A percentile compares a stretch with the other conserved stretches of the same genome.
Conservation (phyloP, 148 eudicot genomes). For the Bassia scoparia region DNA sequence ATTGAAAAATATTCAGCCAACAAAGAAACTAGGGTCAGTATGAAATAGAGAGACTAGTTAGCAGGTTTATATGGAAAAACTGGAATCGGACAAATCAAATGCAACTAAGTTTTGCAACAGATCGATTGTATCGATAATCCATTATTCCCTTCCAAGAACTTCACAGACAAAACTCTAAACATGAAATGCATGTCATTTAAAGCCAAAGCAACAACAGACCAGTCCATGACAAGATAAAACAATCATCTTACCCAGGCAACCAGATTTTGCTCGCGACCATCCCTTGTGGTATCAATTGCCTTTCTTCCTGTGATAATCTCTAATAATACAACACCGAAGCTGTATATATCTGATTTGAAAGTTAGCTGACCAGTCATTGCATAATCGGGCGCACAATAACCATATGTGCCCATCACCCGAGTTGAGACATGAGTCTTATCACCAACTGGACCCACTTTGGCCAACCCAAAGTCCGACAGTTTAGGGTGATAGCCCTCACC, state of each 20-base stretch:
- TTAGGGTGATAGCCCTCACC: conserved; percentile 66
- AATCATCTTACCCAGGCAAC: conserved; percentile 69
- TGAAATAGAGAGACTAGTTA: neutral
- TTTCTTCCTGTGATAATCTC: conserved; percentile 78
- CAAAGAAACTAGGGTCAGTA: neutral
- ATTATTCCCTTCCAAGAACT: neutral
- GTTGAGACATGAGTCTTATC: conserved; percentile 81
- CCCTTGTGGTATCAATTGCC: conserved; percentile 46
- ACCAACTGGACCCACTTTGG: conserved; percentile 79
- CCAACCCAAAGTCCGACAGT: conserved; percentile 82
- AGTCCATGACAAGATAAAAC: neutral
- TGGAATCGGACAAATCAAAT: neutral
- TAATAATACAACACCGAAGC: conserved; percentile 80
- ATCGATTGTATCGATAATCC: neutral
- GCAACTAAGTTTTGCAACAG: neutral
- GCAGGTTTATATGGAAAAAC: neutral
- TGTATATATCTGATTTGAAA: conserved; percentile 76
- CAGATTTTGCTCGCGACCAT: conserved; percentile 52
- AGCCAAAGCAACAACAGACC: conserved; percentile 12
- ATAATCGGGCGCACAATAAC: conserved; percentile 86
- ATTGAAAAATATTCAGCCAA: neutral
- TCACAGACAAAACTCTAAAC: too few species aligned
- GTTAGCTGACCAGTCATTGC: conserved; percentile 93
- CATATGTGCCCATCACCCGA: conserved; percentile 87
- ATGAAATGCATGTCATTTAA: neutral